Base-by-base conservation (phyloP, 805 yeast species). In the Candida parachauliodes region DNA sequence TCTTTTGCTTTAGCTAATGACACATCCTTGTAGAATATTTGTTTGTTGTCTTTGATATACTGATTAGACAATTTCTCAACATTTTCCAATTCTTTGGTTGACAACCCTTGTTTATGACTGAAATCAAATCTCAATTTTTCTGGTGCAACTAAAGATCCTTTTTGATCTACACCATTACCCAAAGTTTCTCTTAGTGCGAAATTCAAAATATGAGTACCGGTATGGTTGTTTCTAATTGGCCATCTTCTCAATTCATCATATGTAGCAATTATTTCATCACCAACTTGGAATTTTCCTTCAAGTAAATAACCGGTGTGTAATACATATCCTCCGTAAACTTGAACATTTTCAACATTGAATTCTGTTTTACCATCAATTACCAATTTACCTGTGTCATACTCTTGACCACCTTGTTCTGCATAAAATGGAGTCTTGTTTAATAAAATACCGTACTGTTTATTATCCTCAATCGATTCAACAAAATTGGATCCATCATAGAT, bases 341-440 rank as follows among this genome's bases (percentile, higher is more conserved):
- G 98, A 35, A 88, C 97, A 56, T 93, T 88, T 47, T 81, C 83
- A 42, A 93, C 98, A 42, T 78, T 80, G 65, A 93, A 91, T 61
- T 91, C 96, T 39, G 89, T 72, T 49, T 66, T 66, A 32, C 94
- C 96, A 57, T 89, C 97, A 53, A 88, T 79, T 36, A 88, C 89
- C 47, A 93, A 74, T 62, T 78, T 83, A 65, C 99, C 99, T 29
- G 94, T 84, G 60, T 93, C 99, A 56, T 75, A 83, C 64, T 88
- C 97, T 73, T 93, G 99, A 57, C 99, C 99, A 79, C 99, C 99
- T 66, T 87, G 94, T 70, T 93, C 99, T 35, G 98, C 98, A 57
- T 93, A 93, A 66, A 93, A 88, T 60, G 94, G 93, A 18, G 98
- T 87, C 61, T 79, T 83, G 59, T 93, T 94, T 42, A 93, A 72